Percentiles rank a stretch among this genome's conserved stretches.
These are phyloP conservation scores for Coemansia sp. DNA, from an alignment of 192 early-diverging fungal species.

Conservation along the genomic window DNA sequence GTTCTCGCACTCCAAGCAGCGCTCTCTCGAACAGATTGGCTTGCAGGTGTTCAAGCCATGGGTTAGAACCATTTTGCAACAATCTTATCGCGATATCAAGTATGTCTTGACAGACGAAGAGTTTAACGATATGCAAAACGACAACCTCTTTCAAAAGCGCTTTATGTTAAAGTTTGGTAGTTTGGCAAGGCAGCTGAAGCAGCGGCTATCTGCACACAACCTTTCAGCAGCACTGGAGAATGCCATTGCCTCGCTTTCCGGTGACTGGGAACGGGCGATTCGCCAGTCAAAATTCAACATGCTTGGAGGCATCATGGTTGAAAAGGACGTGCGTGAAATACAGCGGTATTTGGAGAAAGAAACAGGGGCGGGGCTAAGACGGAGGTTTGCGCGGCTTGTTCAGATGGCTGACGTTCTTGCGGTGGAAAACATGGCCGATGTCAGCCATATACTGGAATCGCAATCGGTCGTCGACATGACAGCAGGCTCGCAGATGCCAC, in stretches of 20 bases:
- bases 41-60: slow-evolving; percentile 75
- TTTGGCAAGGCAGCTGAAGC: slow-evolving; percentile 45
- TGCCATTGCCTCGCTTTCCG: slow-evolving; percentile 68
- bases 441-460: slow-evolving; percentile 9
- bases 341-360: slow-evolving; percentile 64
- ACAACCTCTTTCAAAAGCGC: slow-evolving; percentile 80
- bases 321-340: slow-evolving; percentile 84
- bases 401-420: slow-evolving; percentile 85
- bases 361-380: slow-evolving; percentile 64
- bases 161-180: slow-evolving; percentile 70
- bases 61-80: slow-evolving; percentile 75
- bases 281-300: slow-evolving; percentile 87
- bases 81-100: slow-evolving; percentile 80
- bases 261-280: slow-evolving; percentile 87
- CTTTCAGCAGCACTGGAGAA: slow-evolving; percentile 63
- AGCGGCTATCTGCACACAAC: slow-evolving; percentile 68
- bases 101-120: slow-evolving; percentile 93
- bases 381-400: slow-evolving; percentile 76
- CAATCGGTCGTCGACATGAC: slow-evolving; percentile 15
- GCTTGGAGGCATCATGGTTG: slow-evolving; percentile 89
- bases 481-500: background rate
- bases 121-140: slow-evolving; percentile 76
- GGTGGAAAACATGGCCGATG: slow-evolving; percentile 63
- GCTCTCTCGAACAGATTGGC: slow-evolving; percentile 78
- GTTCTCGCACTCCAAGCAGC: slow-evolving; percentile 57